phyloP scores from a whole-genome alignment of 192 early-diverging fungal species.

The Dimargaris cristalligena region DNA sequence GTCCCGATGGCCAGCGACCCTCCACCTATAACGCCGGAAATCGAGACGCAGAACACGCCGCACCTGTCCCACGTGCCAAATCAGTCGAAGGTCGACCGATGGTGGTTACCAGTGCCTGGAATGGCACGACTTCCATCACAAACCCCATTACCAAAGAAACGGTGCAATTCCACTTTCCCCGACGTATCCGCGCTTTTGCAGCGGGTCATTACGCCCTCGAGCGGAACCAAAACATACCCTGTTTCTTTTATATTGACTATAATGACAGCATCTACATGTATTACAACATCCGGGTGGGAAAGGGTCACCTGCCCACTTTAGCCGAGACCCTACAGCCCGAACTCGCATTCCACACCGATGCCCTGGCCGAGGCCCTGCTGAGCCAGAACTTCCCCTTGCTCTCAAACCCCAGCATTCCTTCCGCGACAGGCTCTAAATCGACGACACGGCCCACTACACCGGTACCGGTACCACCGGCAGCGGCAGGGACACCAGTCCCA shows the following conservation, averaged over 20 bases:
- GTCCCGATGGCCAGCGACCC: neutral
- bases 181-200: neutral
- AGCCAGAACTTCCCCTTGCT: slow-evolving; percentile 1
- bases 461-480: neutral
- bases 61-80: neutral
- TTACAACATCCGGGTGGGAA: neutral
- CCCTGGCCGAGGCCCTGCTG: slow-evolving; percentile 7
- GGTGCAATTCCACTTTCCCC: slow-evolving; percentile 3
- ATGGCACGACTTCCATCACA: neutral
- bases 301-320: neutral
- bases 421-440: neutral
- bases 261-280: slow-evolving; percentile 8
- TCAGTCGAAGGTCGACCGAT: neutral
- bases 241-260: slow-evolving; percentile 8
- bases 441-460: neutral
- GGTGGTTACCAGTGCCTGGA: slow-evolving; percentile 1
- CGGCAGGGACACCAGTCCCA: neutral
- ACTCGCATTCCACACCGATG: neutral
- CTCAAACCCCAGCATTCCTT: neutral
- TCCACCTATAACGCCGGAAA: neutral
- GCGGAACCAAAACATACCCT: neutral
- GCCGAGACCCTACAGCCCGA: neutral
- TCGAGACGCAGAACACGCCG: neutral
- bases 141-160: slow-evolving; percentile 3
- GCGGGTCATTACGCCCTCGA: slow-evolving; percentile 5